Percentiles rank a stretch among this genome's conserved stretches.
Conservation (phyloP, 2,329 filamentous ascomycete species). For the Stagonosporopsis chrysanthemi region DNA sequence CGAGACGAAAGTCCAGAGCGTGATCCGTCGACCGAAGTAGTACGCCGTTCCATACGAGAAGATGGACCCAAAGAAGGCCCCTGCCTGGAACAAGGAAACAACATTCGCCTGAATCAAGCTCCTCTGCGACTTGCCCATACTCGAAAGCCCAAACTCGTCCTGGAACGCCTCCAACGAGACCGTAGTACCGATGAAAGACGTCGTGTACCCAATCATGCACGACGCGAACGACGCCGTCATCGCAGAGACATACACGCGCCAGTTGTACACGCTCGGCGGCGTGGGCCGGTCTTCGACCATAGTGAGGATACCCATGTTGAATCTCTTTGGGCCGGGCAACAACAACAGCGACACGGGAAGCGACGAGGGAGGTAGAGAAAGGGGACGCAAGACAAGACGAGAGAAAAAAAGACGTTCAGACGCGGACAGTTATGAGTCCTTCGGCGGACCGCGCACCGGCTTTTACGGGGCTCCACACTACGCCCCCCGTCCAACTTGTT, state of each 20-base stretch:
- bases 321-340: too few relatives aligned
- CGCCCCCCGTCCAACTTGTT: slow-evolving; percentile 14
- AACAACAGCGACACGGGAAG: too few relatives aligned
- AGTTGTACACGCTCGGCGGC: slow-evolving; percentile 66
- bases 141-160: slow-evolving; percentile 70
- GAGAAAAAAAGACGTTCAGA: not conserved
- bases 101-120: slow-evolving; percentile 75
- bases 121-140: slow-evolving; percentile 57
- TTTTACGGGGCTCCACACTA: slow-evolving; percentile 21
- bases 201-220: slow-evolving; percentile 70
- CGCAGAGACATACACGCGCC: slow-evolving; percentile 64
- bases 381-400: not conserved
- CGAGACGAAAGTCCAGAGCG: slow-evolving; percentile 61
- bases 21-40: slow-evolving; percentile 69
- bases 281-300: slow-evolving; percentile 58
- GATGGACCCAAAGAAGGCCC: slow-evolving; percentile 78
- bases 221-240: slow-evolving; percentile 64
- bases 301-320: slow-evolving; percentile 45
- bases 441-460: not conserved
- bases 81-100: slow-evolving; percentile 81
- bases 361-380: not conserved
- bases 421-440: slow-evolving; percentile 11
- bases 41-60: slow-evolving; percentile 66
- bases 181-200: slow-evolving; percentile 79
- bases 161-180: slow-evolving; percentile 74